Conservation (phyloP, 345 rosid genomes). For the Heritiera littoralis region DNA sequence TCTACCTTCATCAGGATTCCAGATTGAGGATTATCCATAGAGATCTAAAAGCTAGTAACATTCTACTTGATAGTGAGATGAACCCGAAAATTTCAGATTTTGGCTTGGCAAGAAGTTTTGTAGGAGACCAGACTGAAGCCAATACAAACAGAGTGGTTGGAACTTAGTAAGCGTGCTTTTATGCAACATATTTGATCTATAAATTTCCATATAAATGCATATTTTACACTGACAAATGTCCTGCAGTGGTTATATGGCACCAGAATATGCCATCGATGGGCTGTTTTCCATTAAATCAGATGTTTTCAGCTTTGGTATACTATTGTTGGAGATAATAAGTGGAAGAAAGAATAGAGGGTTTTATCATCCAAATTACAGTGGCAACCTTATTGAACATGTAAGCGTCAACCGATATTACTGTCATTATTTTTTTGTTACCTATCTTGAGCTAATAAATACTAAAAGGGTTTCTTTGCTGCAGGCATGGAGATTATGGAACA, state of each 20-base stretch:
- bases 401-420: too few relatives aligned
- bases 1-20: constrained; percentile 24
- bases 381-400: constrained; percentile 9
- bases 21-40: constrained; percentile 25
- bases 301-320: constrained; percentile 19
- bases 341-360: constrained; percentile 11
- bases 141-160: constrained; percentile 25
- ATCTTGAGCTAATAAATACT: too few relatives aligned
- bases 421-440: background rate
- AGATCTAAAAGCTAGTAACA: constrained; percentile 24
- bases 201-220: background rate
- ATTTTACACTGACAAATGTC: background rate
- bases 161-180: constrained; percentile 12
- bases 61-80: constrained; percentile 22
- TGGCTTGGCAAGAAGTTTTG: constrained; percentile 22
- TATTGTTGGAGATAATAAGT: constrained; percentile 21
- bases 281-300: background rate
- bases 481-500: too few relatives aligned
- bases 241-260: constrained; percentile 22
- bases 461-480: background rate
- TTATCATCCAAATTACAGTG: background rate
- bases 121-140: constrained; percentile 21
- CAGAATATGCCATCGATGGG: constrained; percentile 21
- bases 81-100: constrained; percentile 23
- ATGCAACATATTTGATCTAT: background rate